Percentiles rank a stretch among this genome's conserved stretches.
Conservation (phyloP, 192 early-diverging fungal genomes). For the Polychytrium aggregatum region DNA sequence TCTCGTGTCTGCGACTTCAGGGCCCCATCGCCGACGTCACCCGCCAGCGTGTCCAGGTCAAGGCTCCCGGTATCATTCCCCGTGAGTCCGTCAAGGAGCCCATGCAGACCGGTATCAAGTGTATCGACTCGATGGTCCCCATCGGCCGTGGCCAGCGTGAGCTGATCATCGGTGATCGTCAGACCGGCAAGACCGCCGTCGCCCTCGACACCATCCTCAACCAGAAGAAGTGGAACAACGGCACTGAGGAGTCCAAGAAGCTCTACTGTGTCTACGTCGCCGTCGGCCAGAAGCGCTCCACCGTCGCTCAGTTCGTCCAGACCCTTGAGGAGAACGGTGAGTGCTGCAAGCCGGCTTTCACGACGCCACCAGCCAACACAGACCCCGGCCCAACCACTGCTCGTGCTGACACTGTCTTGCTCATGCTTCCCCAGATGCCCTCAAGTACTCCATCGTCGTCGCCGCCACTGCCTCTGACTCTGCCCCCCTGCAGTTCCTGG, state of each 20-base stretch:
- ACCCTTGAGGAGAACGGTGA: slow-evolving; percentile 86
- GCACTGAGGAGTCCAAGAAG: slow-evolving; percentile 92
- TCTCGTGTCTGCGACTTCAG: slow-evolving; percentile 10
- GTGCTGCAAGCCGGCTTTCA: too few relatives aligned
- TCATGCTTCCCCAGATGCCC: slow-evolving; percentile 70
- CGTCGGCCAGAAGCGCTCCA: slow-evolving; percentile 98
- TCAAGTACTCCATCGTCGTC: slow-evolving; percentile 98
- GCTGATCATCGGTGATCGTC: slow-evolving; percentile 99
- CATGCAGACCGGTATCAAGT: slow-evolving; percentile 99
- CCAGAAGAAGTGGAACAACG: slow-evolving; percentile 98
- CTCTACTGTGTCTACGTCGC: slow-evolving; percentile 99
- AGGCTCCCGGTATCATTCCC: slow-evolving; percentile 99
- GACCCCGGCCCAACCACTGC: too few relatives aligned
- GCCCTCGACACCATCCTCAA: slow-evolving; percentile 98
- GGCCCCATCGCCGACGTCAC: slow-evolving; percentile 79
- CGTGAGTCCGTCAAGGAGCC: slow-evolving; percentile 98
- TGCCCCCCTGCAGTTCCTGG: slow-evolving; percentile 96
- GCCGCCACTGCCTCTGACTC: slow-evolving; percentile 99
- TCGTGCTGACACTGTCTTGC: too few relatives aligned
- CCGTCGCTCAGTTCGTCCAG: slow-evolving; percentile 97
- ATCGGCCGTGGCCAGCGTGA: slow-evolving; percentile 99
- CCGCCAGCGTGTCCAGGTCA: slow-evolving; percentile 93
- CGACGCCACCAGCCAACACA: too few relatives aligned
- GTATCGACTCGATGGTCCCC: slow-evolving; percentile 99
- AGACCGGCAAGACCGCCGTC: slow-evolving; percentile 99